A percentile compares a stretch with the other conserved stretches of the same genome.
Conservation (phyloP, 208 protist species). For the Wallacemonas collosoma region DNA sequence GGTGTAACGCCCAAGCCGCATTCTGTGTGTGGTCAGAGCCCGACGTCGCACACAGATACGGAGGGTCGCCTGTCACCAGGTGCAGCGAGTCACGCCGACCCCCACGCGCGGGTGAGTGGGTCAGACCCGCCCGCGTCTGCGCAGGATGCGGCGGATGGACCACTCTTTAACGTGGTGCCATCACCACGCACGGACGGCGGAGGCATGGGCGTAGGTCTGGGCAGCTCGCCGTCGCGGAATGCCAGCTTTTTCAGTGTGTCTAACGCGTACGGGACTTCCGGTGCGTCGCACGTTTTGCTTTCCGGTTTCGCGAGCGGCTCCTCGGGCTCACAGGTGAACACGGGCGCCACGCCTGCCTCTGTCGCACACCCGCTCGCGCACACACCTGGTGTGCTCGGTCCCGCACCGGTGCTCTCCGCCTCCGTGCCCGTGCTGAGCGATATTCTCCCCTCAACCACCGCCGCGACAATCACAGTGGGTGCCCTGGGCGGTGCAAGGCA, state of each 20-base stretch:
- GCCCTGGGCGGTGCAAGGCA: neutral
- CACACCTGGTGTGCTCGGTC: neutral
- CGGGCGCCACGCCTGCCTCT: neutral
- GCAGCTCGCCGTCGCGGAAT: constrained; percentile 19
- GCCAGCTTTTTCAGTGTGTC: constrained; percentile 23
- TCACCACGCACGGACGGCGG: neutral
- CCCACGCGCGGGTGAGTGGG: no score
- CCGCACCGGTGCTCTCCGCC: neutral
- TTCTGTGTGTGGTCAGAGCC: neutral
- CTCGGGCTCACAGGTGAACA: neutral
- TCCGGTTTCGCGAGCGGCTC: constrained; percentile 9
- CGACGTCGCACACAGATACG: neutral
- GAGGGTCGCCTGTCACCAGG: no score
- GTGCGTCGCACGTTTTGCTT: constrained; percentile 16
- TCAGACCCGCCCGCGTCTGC: no score
- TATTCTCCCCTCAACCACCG: neutral
- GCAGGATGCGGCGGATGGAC: neutral
- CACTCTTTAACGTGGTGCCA: neutral
- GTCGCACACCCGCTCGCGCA: neutral
- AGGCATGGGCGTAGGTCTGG: neutral
- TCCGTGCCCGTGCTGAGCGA: constrained; percentile 6
- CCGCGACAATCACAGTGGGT: neutral
- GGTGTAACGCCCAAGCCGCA: neutral
- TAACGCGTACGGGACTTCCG: neutral
- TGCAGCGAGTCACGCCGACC: neutral